A percentile compares a stretch with the other conserved stretches of the same genome.
Evolutionary conservation across 768 basidiomycete genomes (phyloP).

Genomic region (Pleurotus sapidus): DNA sequence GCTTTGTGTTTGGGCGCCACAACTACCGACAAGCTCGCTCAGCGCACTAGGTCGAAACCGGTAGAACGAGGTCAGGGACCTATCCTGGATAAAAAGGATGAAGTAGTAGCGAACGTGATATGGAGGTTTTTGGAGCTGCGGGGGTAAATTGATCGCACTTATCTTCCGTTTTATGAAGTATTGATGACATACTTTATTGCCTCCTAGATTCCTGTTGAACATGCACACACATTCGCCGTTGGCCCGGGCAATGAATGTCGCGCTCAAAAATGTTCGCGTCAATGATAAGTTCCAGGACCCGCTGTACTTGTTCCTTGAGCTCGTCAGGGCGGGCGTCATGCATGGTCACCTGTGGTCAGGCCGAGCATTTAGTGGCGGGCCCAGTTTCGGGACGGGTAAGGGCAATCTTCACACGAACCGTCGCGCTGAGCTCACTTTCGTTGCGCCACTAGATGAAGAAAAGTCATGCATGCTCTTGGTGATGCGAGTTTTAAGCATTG

Average conservation of each 20-base stretch:
- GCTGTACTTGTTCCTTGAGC: constrained; percentile 90
- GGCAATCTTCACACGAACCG: constrained; percentile 31
- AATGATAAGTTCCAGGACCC: constrained; percentile 99
- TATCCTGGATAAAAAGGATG: constrained; percentile 91
- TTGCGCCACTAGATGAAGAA: constrained; percentile 69
- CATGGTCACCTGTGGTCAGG: constrained; percentile 91
- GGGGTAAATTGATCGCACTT: constrained; percentile 52
- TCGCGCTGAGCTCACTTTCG: constrained; percentile 13
- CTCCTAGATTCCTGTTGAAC: constrained; percentile 77
- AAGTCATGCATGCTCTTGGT: constrained; percentile 93
- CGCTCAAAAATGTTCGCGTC: constrained; percentile 71
- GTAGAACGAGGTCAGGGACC: constrained; percentile 26
- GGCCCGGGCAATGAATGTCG: constrained; percentile 88
- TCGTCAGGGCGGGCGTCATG: constrained; percentile 95
- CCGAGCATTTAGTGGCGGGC: constrained; percentile 88
- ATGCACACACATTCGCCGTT: constrained; percentile 86
- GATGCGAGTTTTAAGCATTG: constrained; percentile 94
- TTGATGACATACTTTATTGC: constrained; percentile 4
- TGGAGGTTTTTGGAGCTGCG: constrained; percentile 97
- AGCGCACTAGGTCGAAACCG: constrained; percentile 72
- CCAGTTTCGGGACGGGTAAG: constrained; percentile 87
- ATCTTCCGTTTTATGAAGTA: constrained; percentile 10
- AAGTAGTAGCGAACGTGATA: constrained; percentile 96
- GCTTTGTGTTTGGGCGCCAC: constrained; percentile 93
- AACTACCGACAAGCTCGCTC: constrained; percentile 72